Evolutionary conservation across 1,284 basidiomycete species (phyloP).

Genomic region (Ganoderma leucocontextum): DNA sequence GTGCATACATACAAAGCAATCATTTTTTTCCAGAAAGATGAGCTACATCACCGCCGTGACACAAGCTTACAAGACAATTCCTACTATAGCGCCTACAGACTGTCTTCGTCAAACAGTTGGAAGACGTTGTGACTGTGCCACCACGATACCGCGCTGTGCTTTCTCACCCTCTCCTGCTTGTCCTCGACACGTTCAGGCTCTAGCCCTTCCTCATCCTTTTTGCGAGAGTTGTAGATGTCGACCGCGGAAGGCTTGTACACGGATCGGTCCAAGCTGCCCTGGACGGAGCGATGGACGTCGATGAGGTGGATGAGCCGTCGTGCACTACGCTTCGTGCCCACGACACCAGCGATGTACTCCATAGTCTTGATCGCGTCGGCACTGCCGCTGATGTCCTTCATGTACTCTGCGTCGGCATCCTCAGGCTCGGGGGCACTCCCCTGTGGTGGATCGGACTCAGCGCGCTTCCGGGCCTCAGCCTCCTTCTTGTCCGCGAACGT

Average conservation of each 20-base stretch:
- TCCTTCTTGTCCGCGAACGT: conserved; percentile 47
- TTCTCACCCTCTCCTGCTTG: conserved; percentile 17
- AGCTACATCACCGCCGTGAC: too few relatives aligned
- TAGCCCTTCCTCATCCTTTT: conserved; percentile 17
- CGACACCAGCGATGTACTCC: conserved; percentile 37
- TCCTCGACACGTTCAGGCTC: conserved; percentile 19
- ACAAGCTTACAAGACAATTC: background rate
- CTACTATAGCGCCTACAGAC: background rate
- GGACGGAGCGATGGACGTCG: conserved; percentile 55
- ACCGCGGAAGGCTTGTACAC: too few relatives aligned
- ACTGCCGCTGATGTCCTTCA: background rate
- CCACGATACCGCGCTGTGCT: conserved; percentile 11
- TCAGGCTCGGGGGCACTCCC: conserved; percentile 11
- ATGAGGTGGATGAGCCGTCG: conserved; percentile 50
- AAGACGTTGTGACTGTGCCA: conserved; percentile 3
- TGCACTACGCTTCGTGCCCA: conserved; percentile 30
- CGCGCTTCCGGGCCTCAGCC: conserved; percentile 34
- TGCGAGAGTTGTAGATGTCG: background rate
- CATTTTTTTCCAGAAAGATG: too few relatives aligned
- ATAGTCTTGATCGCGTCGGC: conserved; percentile 31
- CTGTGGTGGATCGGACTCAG: conserved; percentile 11
- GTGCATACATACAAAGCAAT: too few relatives aligned
- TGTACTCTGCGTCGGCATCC: conserved; percentile 22
- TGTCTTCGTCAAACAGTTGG: conserved; percentile 20
- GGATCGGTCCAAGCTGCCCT: conserved; percentile 30